A percentile compares a stretch with the other conserved stretches of the same genome.
Evolutionary conservation across 257 asterid genomes (phyloP).

Genomic region (Capsicum chinense): DNA sequence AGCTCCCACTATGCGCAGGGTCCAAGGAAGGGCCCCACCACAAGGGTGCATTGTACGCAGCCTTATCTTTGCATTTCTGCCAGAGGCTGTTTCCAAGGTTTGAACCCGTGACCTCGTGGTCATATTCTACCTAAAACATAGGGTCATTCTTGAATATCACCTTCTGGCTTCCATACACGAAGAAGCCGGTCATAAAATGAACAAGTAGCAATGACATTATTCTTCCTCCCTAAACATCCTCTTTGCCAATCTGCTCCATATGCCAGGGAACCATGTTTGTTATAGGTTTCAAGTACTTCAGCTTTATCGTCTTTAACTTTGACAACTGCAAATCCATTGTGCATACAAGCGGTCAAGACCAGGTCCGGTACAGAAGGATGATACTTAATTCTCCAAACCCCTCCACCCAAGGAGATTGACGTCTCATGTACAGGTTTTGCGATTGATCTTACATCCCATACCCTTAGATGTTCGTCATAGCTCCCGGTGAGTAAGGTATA

Average conservation of each 20-base stretch:
- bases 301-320: conserved; percentile 46
- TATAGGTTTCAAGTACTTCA: conserved; percentile 57
- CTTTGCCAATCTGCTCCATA: conserved; percentile 99
- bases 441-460: conserved; percentile 85
- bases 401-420: conserved; percentile 60
- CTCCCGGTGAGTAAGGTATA: conserved; percentile 75
- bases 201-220: conserved; percentile 73
- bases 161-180: conserved; percentile 69
- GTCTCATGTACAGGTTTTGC: conserved; percentile 59
- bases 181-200: conserved; percentile 80
- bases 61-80: no score
- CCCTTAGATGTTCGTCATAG: conserved; percentile 79
- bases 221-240: conserved; percentile 42
- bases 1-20: no score
- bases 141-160: conserved; percentile 27
- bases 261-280: conserved; percentile 78
- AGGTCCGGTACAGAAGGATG: conserved; percentile 65
- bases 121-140: neutral
- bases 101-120: no score
- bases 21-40: no score
- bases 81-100: no score
- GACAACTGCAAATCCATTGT: conserved; percentile 74
- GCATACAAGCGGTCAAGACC: conserved; percentile 89
- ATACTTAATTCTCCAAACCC: conserved; percentile 94
- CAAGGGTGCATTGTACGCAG: no score